A percentile compares a stretch with the other conserved stretches of the same genome.
These are phyloP conservation scores for Glycine tomentella DNA, from an alignment of 306 rosid genomes.

Conservation along the genomic window DNA sequence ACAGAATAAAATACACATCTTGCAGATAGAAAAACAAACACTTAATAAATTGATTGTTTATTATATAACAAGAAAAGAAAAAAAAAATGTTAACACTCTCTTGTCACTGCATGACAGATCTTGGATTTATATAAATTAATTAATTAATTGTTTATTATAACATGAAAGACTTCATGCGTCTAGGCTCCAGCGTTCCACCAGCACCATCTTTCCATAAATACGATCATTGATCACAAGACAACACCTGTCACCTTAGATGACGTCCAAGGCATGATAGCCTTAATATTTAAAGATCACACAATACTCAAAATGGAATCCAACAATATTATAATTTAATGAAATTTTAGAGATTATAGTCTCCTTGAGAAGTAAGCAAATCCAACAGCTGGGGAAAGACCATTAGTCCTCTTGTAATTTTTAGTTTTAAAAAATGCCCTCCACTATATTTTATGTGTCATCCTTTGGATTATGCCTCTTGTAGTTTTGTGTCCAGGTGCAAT, in stretches of 20 bases:
- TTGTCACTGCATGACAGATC: slow-evolving; percentile 27
- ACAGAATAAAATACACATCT: neutral
- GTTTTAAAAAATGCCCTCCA: slow-evolving; percentile 47
- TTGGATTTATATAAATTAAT: neutral
- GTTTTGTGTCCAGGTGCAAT: slow-evolving; percentile 51
- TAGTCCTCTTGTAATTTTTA: slow-evolving; percentile 49
- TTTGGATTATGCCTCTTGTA: slow-evolving; percentile 37
- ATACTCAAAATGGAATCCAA: slow-evolving; percentile 57
- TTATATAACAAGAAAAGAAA: neutral
- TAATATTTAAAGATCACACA: slow-evolving; percentile 45
- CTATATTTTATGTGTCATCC: slow-evolving; percentile 25
- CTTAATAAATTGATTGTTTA: neutral
- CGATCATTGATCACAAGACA: too few species aligned
- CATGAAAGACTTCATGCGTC: neutral
- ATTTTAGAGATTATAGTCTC: slow-evolving; percentile 31
- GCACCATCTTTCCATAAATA: slow-evolving; percentile 47
- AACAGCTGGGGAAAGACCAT: slow-evolving; percentile 53
- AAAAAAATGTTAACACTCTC: neutral
- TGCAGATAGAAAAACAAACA: neutral
- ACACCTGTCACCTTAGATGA: slow-evolving; percentile 53
- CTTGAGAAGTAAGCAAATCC: slow-evolving; percentile 57
- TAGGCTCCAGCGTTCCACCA: neutral
- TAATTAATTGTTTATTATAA: neutral
- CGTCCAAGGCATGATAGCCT: slow-evolving; percentile 44
- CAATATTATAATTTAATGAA: slow-evolving; percentile 44